A percentile compares a stretch with the other conserved stretches of the same genome.
These are phyloP conservation scores for Rhizomucor pusillus DNA, from an alignment of 371 early-diverging fungal species.

Conservation along the genomic window DNA sequence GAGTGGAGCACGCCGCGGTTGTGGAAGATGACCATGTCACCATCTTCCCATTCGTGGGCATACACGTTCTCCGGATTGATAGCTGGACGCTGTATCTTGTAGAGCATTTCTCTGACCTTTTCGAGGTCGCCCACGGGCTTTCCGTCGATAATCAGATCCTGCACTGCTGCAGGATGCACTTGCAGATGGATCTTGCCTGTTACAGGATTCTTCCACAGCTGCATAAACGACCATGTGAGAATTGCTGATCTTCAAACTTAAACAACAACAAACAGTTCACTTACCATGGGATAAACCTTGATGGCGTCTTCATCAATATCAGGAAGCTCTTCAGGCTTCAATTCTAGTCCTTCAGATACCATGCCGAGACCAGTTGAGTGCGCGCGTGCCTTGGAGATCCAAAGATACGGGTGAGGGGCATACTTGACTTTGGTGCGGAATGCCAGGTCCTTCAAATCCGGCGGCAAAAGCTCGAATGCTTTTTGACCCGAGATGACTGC, in stretches of 20 bases:
- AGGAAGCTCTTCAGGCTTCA: conserved; percentile 35
- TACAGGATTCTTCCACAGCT: conserved; percentile 53
- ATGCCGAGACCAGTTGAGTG: conserved; percentile 43
- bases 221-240: background rate
- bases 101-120: conserved; percentile 43
- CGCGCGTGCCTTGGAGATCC: conserved; percentile 49
- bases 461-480: conserved; percentile 46
- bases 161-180: conserved; percentile 45
- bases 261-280: background rate
- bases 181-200: conserved; percentile 49
- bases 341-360: conserved; percentile 42
- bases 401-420: conserved; percentile 48
- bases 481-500: conserved; percentile 48
- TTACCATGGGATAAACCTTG: conserved; percentile 52
- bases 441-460: conserved; percentile 43
- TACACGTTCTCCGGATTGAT: conserved; percentile 47
- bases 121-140: conserved; percentile 43
- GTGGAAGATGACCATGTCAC: conserved; percentile 50
- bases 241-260: background rate
- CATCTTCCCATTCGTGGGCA: conserved; percentile 50
- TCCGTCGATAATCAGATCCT: conserved; percentile 51
- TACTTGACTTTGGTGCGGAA: conserved; percentile 49
- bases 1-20: conserved; percentile 48
- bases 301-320: conserved; percentile 36
- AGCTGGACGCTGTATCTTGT: conserved; percentile 42